Evolutionary conservation across 306 rosid species (phyloP), one percentile per base, ranked within the genome.

Genomic region (Bauhinia variegata): DNA sequence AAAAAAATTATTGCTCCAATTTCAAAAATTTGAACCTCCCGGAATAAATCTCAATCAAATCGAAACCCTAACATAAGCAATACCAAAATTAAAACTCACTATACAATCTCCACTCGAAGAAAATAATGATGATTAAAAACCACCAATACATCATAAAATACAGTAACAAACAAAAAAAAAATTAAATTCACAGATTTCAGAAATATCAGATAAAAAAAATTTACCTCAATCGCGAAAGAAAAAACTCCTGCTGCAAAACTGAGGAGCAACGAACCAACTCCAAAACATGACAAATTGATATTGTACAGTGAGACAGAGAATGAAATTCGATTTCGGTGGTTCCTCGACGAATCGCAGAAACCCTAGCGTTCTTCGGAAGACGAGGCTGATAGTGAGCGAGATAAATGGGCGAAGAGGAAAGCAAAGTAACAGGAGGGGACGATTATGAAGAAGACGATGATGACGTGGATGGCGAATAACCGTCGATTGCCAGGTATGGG

Each of bases 381-480:
- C 74, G 77, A 78, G 59, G 56, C 68, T 68, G 80, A 65, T 70
- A 76, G 75, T 51, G 78, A 70, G 36, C 30, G 54, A 37, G 67
- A 52, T 53, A 49, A 17, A 46, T 41, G 72, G 67, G 60, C 17
- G 83, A 68, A 58, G 17, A 55, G 68, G 79, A 71, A 75, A 70
- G 77, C 11, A n/a, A 17, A 34, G 57, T 68, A 75, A 75, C 80
- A 53, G 84, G 63, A 54, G 65, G 28, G 28, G 28, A 23, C 28
- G 28, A 23, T 23, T 23, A 41, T 72, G 87, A 68, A 72, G 87
- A 79, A 76, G 84, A 83, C 84, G 84, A 73, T 46, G 77, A 77
- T 83, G 96, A 86, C 84, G 92, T 86, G 96, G 90, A 54, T 44
- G 47, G 54, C 74, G 60, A 69, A 3, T 71, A 69, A 72, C 84